These are phyloP conservation scores for Babesia ovis DNA, from an alignment of 169 alveolate genomes.

Conservation along the genomic window DNA sequence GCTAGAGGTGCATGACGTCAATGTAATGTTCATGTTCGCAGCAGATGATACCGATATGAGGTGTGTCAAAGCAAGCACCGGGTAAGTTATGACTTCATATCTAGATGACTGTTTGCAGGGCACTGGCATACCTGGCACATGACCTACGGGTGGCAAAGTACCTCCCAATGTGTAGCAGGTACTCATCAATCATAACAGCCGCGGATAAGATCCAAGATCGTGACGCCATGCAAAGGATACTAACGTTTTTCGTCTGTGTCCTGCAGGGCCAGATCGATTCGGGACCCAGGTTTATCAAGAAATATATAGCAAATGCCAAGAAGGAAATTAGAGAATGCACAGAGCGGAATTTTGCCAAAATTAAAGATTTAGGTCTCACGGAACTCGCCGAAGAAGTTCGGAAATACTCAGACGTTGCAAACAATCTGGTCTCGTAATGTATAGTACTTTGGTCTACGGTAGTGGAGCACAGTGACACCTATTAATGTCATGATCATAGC, in stretches of 20 bases:
- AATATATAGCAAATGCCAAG: neutral
- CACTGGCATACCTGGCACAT: slow-evolving; percentile 53
- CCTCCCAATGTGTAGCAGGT: slow-evolving; percentile 36
- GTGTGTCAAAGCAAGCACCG: slow-evolving; percentile 54
- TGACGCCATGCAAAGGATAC: slow-evolving; percentile 32
- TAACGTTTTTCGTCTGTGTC: slow-evolving; percentile 49
- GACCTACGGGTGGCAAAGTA: slow-evolving; percentile 61
- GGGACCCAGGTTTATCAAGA: neutral
- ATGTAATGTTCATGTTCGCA: slow-evolving; percentile 46
- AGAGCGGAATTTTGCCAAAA: slow-evolving; percentile 30
- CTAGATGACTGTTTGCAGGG: slow-evolving; percentile 14
- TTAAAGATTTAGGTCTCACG: slow-evolving; percentile 4
- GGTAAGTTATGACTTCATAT: slow-evolving; percentile 24
- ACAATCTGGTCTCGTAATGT: slow-evolving; percentile 12
- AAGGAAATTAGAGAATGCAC: slow-evolving; percentile 9
- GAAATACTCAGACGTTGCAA: slow-evolving; percentile 6
- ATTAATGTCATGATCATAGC: slow-evolving; percentile 20
- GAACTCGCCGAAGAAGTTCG: slow-evolving; percentile 42
- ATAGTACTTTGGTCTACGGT: slow-evolving; percentile 30
- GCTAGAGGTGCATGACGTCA: slow-evolving; percentile 46
- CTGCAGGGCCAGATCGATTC: slow-evolving; percentile 23
- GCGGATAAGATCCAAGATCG: slow-evolving; percentile 29
- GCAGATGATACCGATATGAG: slow-evolving; percentile 7
- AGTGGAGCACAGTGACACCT: slow-evolving; percentile 39
- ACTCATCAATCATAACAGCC: slow-evolving; percentile 26